phyloP scores from a whole-genome alignment of 1,284 basidiomycete genomes.

The Rhodotorula glutinis region DNA sequence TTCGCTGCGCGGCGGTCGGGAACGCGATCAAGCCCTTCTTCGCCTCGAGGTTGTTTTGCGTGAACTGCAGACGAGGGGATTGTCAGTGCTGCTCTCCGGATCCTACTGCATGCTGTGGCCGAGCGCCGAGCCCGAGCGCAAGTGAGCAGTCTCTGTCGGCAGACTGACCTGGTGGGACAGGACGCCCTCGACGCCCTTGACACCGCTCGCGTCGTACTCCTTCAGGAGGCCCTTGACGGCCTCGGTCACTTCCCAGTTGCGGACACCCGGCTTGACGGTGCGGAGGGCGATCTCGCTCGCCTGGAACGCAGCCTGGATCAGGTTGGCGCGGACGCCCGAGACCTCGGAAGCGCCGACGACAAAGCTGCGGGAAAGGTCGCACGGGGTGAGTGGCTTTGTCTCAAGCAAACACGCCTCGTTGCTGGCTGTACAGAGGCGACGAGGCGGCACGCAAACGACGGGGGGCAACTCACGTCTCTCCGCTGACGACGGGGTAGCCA shows the following conservation, averaged over 20 bases:
- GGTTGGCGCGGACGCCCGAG: conserved; percentile 82
- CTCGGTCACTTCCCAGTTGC: conserved; percentile 93
- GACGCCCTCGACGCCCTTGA: conserved; percentile 82
- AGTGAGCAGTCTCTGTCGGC: too few relatives aligned
- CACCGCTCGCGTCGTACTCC: conserved; percentile 58
- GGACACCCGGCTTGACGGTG: conserved; percentile 56
- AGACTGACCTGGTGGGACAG: conserved; percentile 40
- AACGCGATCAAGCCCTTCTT: conserved; percentile 94
- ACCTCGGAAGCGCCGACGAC: conserved; percentile 75
- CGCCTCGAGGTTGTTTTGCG: conserved; percentile 90
- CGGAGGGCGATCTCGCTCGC: conserved; percentile 78
- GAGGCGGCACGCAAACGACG: too few relatives aligned
- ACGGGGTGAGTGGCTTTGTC: too few relatives aligned
- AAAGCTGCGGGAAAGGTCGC: conserved; percentile 50
- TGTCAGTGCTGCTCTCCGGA: not conserved
- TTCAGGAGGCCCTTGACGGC: conserved; percentile 65
- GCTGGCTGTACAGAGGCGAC: too few relatives aligned
- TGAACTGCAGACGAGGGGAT: conserved; percentile 59
- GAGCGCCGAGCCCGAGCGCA: not conserved
- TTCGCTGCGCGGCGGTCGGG: conserved; percentile 75
- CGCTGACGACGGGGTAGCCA: conserved; percentile 78
- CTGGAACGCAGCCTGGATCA: conserved; percentile 85
- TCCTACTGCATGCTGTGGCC: too few relatives aligned
- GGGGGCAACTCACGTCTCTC: conserved; percentile 64
- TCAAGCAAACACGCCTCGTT: not conserved